Evolutionary conservation across 2,329 filamentous ascomycete species (phyloP).

Genomic region (Calonectria montana): DNA sequence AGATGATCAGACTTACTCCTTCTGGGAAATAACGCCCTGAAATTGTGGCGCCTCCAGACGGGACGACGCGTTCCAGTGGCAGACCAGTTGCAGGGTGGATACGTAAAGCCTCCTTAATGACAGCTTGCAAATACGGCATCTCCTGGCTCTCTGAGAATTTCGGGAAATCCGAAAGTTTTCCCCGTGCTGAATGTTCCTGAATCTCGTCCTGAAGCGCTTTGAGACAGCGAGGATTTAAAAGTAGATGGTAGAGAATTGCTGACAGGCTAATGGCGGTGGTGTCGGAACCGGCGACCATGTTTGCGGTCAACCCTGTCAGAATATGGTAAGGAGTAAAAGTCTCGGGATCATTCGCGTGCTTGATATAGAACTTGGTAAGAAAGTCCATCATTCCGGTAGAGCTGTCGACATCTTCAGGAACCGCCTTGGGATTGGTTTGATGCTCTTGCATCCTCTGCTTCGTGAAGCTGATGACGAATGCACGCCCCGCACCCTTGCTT

Average conservation of each 20-base stretch:
- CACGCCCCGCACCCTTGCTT: conserved; percentile 26
- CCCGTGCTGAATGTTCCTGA: neutral
- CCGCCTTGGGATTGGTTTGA: conserved; percentile 25
- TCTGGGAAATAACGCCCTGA: conserved; percentile 31
- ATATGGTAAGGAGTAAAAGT: conserved; percentile 33
- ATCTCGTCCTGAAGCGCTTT: conserved; percentile 26
- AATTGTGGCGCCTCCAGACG: conserved; percentile 30
- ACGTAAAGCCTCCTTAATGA: conserved; percentile 36
- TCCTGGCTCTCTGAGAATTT: conserved; percentile 36
- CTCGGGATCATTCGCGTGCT: conserved; percentile 26
- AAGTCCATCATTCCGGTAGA: conserved; percentile 32
- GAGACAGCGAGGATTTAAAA: conserved; percentile 25
- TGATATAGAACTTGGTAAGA: conserved; percentile 36
- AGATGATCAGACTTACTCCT: conserved; percentile 21
- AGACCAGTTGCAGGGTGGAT: conserved; percentile 36
- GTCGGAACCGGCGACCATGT: conserved; percentile 39
- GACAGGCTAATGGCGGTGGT: conserved; percentile 38
- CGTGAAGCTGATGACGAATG: conserved; percentile 31
- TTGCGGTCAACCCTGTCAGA: conserved; percentile 32
- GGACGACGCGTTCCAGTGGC: conserved; percentile 33
- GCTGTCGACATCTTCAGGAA: neutral
- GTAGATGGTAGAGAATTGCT: conserved; percentile 30
- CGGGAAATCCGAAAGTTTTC: conserved; percentile 10
- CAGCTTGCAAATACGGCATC: conserved; percentile 34
- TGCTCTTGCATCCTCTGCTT: conserved; percentile 27